Evolutionary conservation across 768 basidiomycete genomes (phyloP).

Genomic region (Mycena olivaceomarginata): DNA sequence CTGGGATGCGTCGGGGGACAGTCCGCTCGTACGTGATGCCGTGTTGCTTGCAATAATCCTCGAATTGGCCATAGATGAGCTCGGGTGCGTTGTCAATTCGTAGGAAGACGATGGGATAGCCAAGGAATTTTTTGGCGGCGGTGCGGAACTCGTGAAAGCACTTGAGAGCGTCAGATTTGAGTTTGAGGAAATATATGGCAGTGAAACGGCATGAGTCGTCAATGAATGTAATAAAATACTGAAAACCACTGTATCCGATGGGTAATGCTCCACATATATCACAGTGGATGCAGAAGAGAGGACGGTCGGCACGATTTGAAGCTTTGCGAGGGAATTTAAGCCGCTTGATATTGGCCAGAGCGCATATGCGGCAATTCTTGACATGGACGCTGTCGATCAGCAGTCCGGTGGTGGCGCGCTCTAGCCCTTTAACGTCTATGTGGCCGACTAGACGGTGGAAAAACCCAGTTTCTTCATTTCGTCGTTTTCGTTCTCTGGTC

Average conservation of each 20-base stretch:
- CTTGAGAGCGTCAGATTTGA: constrained; percentile 34
- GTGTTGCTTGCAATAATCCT: constrained; percentile 29
- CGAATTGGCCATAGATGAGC: constrained; percentile 43
- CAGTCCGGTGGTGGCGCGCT: constrained; percentile 37
- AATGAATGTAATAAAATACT: constrained; percentile 51
- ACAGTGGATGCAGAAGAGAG: constrained; percentile 20
- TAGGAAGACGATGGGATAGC: constrained; percentile 11
- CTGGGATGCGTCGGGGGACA: constrained; percentile 47
- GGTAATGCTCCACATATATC: constrained; percentile 41
- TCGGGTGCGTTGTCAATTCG: constrained; percentile 52
- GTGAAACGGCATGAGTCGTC: constrained; percentile 47
- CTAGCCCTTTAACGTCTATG: constrained; percentile 44
- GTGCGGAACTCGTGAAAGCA: constrained; percentile 27
- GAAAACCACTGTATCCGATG: constrained; percentile 20
- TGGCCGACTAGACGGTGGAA: constrained; percentile 21
- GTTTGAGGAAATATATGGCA: constrained; percentile 16
- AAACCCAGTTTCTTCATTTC: constrained; percentile 23
- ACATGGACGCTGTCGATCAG: constrained; percentile 29
- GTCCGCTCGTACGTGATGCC: constrained; percentile 48
- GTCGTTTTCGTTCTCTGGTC: constrained; percentile 7
- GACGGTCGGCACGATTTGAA: constrained; percentile 29
- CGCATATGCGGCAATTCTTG: constrained; percentile 36
- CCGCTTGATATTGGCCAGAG: constrained; percentile 38
- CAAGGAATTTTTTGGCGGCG: background rate
- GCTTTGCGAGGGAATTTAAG: constrained; percentile 30